These are phyloP conservation scores for Hyphopichia wangnamkhiaoensis DNA, from an alignment of 1,139 yeast species.

Conservation along the genomic window DNA sequence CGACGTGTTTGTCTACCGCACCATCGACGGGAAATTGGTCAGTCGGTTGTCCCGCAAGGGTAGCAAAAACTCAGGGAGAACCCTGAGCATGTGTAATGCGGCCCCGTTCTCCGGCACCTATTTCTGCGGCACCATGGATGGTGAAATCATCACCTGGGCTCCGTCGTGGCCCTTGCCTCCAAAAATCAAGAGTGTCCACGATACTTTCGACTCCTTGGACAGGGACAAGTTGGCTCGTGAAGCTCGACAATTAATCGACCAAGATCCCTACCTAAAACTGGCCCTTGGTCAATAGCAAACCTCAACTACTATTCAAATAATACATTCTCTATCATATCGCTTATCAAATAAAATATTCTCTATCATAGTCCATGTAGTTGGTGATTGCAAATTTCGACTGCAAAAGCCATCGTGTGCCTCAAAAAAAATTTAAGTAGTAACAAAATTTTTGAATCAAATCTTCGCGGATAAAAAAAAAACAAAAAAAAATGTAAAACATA, in stretches of 20 bases:
- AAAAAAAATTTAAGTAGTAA: neutral
- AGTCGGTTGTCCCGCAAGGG: conserved; percentile 47
- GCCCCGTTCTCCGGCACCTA: conserved; percentile 46
- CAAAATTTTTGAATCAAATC: too few species aligned
- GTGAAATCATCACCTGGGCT: conserved; percentile 56
- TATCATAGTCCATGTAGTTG: too few species aligned
- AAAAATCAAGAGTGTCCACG: conserved; percentile 8
- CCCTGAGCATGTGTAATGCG: conserved; percentile 52
- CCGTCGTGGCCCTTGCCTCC: conserved; percentile 29
- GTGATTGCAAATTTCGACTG: too few species aligned
- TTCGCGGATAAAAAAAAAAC: neutral
- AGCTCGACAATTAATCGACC: conserved; percentile 2
- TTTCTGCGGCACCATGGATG: conserved; percentile 59
- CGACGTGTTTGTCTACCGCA: conserved; percentile 65
- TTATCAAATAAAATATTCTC: too few species aligned
- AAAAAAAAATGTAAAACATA: neutral
- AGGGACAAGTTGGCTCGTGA: neutral
- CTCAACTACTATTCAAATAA: too few species aligned
- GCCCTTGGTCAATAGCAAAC: too few species aligned
- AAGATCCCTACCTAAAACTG: neutral
- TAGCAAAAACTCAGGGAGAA: conserved; percentile 36
- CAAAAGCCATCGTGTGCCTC: too few species aligned
- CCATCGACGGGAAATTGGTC: conserved; percentile 64
- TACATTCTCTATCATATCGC: too few species aligned
- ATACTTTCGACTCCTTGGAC: conserved; percentile 14